Evolutionary conservation across 306 rosid species (phyloP).

Genomic region (Hippophae gyantsensis): DNA sequence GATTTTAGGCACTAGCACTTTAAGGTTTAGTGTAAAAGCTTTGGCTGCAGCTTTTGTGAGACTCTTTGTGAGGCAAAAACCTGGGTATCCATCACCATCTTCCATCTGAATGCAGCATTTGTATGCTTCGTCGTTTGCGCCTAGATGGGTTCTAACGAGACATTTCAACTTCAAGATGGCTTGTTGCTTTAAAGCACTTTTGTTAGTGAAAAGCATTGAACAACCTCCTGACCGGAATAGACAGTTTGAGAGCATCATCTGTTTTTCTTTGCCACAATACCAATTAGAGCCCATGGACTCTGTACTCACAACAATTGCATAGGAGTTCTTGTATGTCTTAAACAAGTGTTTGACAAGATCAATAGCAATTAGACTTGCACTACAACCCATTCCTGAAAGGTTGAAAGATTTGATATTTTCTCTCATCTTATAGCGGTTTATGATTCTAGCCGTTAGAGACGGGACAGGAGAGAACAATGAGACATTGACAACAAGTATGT

Average conservation of each 20-base stretch:
- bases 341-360: constrained; percentile 57
- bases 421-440: constrained; percentile 74
- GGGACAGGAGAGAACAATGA: constrained; percentile 65
- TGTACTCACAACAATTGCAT: constrained; percentile 69
- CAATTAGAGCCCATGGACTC: constrained; percentile 63
- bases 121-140: constrained; percentile 63
- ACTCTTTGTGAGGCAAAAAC: constrained; percentile 54
- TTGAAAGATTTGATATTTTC: constrained; percentile 47
- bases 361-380: constrained; percentile 59
- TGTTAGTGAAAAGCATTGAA: constrained; percentile 63
- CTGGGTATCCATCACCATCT: constrained; percentile 45
- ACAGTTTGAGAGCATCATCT: constrained; percentile 67
- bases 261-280: constrained; percentile 55
- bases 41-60: constrained; percentile 55
- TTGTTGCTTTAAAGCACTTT: constrained; percentile 19
- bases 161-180: constrained; percentile 65
- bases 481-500: constrained; percentile 60
- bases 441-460: constrained; percentile 53
- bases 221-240: constrained; percentile 65
- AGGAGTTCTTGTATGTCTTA: constrained; percentile 23
- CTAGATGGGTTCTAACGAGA: constrained; percentile 51
- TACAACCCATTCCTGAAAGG: constrained; percentile 80
- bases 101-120: constrained; percentile 66
- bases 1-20: constrained; percentile 37
- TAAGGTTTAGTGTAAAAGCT: constrained; percentile 55